phyloP scores from a whole-genome alignment of 805 yeast genomes.

The Debaryomyces maramus region DNA sequence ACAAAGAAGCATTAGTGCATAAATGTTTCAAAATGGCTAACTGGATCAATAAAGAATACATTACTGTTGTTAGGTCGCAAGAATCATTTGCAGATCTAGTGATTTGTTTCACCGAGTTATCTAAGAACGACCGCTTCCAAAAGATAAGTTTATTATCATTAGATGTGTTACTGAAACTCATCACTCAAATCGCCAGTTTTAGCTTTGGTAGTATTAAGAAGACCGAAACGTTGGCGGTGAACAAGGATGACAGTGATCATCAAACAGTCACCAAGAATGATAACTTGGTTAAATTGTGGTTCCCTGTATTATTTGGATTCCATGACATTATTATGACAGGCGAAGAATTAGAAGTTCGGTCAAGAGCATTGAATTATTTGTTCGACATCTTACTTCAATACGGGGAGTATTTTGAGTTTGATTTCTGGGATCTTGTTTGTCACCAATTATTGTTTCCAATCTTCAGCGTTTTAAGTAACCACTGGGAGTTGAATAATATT shows the following conservation, averaged over 20 bases:
- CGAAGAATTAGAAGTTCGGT: constrained; percentile 90
- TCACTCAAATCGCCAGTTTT: constrained; percentile 55
- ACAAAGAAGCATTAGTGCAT: constrained; percentile 56
- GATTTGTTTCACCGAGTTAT: constrained; percentile 73
- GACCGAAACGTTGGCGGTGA: constrained; percentile 13
- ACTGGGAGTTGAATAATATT: constrained; percentile 69
- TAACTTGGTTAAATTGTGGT: constrained; percentile 65
- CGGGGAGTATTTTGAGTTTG: constrained; percentile 72
- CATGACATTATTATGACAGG: constrained; percentile 91
- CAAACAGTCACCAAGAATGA: constrained; percentile 22
- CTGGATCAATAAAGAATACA: constrained; percentile 59
- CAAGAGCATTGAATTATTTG: constrained; percentile 78
- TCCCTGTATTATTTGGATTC: constrained; percentile 81
- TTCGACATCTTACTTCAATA: constrained; percentile 78
- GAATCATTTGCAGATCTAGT: constrained; percentile 69
- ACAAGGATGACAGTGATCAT: constrained; percentile 13
- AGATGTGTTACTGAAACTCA: constrained; percentile 65
- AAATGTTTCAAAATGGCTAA: constrained; percentile 65
- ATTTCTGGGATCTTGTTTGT: constrained; percentile 83
- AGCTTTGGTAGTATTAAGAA: constrained; percentile 23
- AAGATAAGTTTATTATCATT: constrained; percentile 78
- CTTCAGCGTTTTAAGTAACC: constrained; percentile 72
- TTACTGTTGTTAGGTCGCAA: constrained; percentile 63
- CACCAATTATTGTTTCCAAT: constrained; percentile 83
- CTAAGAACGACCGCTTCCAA: constrained; percentile 83